Base-by-base conservation (phyloP, 495 filamentous ascomycete species). In the Xylaria cubensis region DNA sequence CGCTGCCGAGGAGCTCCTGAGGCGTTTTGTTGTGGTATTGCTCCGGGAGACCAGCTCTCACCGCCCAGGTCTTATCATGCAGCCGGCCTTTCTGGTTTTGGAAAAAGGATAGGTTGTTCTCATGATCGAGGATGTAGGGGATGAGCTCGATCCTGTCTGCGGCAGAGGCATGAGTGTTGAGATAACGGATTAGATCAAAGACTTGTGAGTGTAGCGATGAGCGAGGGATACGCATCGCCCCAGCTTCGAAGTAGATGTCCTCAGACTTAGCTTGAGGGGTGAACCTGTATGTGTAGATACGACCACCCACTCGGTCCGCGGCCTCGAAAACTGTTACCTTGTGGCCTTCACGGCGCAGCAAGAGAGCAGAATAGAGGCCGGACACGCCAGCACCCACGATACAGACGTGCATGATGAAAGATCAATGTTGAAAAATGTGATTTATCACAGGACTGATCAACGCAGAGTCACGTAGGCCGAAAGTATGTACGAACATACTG, bases 361-460 rank as follows among this genome's bases (percentile, higher is more conserved):
- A 39, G n/a, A 67, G 44, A n/a, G 71, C 74, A 55, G 75, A 63
- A 50, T 75, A 75, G 5, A 76, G 64, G 32, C 75, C 74, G 55
- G 75, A 73, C 13, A 76, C 75, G 64, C 75, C 75, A 13, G 71
- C 75, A 42, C 75, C 75, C 26, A 76, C 71, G 12, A 76, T 72
- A 36, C 39, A 71, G 21, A 74, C 72, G 29, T 67, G 64, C 64
- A 67, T 67, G 8, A 48, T 67, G 64, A 51, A 51, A 34, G 3
- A 56, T 48, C 3, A 21, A 15, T 55, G 64, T 24, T 26, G 55
- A 10, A 39, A 39, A 39, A 8, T 39, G 8, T 39, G 6, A 39
- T 39, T 39, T 39, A 39, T 6, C 36, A 8, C 6, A 39, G 8
- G 36, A 39, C 36, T 39, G 36, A 39, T 8, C 36, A 39, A 6